These are phyloP conservation scores for maize (Zea mays) DNA, from an alignment of 176 grass and related monocot species.

Conservation along the genomic window Zm-B73-REFERENCE-NAM-5.0 NC_050096.1:272132001-272132500, in stretches of 20 bases:
- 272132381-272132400: too few species aligned
- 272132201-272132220: not conserved
- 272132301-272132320: too few species aligned
- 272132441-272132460: not conserved
- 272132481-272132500: too few species aligned
- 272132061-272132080: conserved; percentile 1
- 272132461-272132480: not conserved
- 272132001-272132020: conserved; percentile 26
- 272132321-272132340: too few species aligned
- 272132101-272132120: not conserved
- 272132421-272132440: too few species aligned
- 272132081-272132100: not conserved
- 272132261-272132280: too few species aligned
- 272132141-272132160: conserved; percentile 5
- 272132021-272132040: not conserved
- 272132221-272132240: not conserved
- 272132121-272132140: conserved; percentile 14
- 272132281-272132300: too few species aligned
- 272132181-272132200: conserved; percentile 9
- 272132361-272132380: too few species aligned
- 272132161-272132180: not conserved
- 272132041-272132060: conserved; percentile 20
- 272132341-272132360: too few species aligned
- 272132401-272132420: too few species aligned
- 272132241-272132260: too few species aligned